These are phyloP conservation scores for Zymoseptoria pseudotritici DNA, from an alignment of 2,329 filamentous ascomycete species.

Conservation along the genomic window DNA sequence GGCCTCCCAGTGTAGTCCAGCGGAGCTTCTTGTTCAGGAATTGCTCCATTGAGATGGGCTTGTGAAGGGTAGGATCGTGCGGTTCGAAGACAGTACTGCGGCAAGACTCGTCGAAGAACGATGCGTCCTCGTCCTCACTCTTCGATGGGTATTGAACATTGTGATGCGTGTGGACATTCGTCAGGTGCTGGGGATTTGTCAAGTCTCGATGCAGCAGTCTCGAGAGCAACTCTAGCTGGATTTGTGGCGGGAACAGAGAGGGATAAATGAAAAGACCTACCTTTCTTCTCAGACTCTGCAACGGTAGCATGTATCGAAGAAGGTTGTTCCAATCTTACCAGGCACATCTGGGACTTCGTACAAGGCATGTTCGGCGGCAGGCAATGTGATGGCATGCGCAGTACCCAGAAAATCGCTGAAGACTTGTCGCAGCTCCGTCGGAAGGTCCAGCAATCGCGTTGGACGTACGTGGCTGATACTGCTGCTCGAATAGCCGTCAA, in stretches of 20 bases:
- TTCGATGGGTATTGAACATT: slow-evolving; percentile 54
- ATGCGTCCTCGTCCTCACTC: slow-evolving; percentile 34
- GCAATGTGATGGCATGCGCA: not conserved
- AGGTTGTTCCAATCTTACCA: slow-evolving; percentile 43
- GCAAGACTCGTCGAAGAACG: slow-evolving; percentile 46
- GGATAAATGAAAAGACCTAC: slow-evolving; percentile 71
- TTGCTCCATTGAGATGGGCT: slow-evolving; percentile 59
- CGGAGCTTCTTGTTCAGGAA: slow-evolving; percentile 74
- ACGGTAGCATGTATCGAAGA: not conserved
- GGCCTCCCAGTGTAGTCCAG: slow-evolving; percentile 90
- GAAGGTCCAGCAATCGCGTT: slow-evolving; percentile 3
- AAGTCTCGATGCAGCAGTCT: slow-evolving; percentile 73
- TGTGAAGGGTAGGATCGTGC: slow-evolving; percentile 67
- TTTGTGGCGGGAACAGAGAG: slow-evolving; percentile 58
- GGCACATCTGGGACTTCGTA: slow-evolving; percentile 61
- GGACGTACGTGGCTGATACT: not conserved
- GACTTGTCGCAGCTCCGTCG: slow-evolving; percentile 7
- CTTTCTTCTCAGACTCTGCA: slow-evolving; percentile 18
- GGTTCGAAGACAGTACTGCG: slow-evolving; percentile 39
- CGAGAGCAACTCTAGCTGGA: slow-evolving; percentile 64
- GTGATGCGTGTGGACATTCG: slow-evolving; percentile 85
- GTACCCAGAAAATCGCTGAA: slow-evolving; percentile 15
- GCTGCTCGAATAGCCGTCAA: not conserved
- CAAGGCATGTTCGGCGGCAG: slow-evolving; percentile 4
- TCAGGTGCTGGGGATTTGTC: slow-evolving; percentile 65